Conservation (phyloP, 768 basidiomycete species). For the Symmetrospora coprosmae region DNA sequence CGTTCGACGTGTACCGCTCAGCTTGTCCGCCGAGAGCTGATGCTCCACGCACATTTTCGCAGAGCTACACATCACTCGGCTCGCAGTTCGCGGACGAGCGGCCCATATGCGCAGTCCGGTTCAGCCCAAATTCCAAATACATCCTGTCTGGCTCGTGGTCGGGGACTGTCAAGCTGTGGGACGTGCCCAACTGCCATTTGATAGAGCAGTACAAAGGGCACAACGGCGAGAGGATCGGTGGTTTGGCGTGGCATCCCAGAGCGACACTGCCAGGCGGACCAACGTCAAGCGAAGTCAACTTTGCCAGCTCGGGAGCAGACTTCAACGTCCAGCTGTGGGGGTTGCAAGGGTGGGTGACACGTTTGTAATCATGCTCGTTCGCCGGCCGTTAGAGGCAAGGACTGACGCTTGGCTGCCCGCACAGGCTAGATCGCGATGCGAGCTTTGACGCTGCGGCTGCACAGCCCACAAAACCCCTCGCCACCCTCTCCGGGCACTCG, state of each 20-base stretch:
- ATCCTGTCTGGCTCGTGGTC: constrained; percentile 94
- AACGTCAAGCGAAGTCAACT: constrained; percentile 56
- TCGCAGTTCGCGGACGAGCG: constrained; percentile 97
- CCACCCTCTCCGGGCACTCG: constrained; percentile 72
- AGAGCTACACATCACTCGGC: constrained; percentile 78
- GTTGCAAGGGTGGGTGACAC: constrained; percentile 51
- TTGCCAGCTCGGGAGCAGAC: constrained; percentile 85
- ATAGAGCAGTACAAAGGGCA: constrained; percentile 64
- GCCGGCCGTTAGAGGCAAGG: neutral
- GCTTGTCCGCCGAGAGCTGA: neutral
- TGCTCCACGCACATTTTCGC: constrained; percentile 34
- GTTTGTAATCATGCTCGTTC: no score
- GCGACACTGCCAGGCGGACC: constrained; percentile 63
- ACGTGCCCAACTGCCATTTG: constrained; percentile 74
- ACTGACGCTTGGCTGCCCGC: neutral
- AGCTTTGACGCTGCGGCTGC: constrained; percentile 3
- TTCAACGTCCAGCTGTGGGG: constrained; percentile 77
- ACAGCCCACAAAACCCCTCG: constrained; percentile 47
- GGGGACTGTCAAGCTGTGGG: constrained; percentile 87
- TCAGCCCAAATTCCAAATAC: constrained; percentile 75
- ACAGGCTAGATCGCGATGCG: neutral
- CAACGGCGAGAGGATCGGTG: constrained; percentile 80
- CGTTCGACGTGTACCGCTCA: constrained; percentile 25
- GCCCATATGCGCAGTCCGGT: constrained; percentile 82
- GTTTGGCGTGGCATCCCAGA: constrained; percentile 92